Evolutionary conservation across 768 basidiomycete genomes (phyloP).

Genomic region (Nevesoporus exiguus): DNA sequence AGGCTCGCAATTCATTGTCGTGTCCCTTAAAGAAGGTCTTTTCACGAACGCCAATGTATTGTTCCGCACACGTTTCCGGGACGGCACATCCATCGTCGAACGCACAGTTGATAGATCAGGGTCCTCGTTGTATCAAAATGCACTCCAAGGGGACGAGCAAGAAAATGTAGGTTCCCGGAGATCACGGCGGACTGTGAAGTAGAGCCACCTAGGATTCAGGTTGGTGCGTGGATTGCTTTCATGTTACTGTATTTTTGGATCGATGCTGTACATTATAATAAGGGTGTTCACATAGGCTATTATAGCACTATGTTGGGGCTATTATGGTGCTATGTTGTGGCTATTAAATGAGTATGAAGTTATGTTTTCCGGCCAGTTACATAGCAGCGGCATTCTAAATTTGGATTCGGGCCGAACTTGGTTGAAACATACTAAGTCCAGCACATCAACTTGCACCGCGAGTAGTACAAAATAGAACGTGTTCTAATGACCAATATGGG

Average conservation of each 20-base stretch:
- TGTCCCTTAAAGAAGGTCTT: constrained; percentile 92
- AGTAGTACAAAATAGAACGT: too few relatives aligned
- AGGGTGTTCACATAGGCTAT: too few relatives aligned
- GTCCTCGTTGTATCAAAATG: constrained; percentile 39
- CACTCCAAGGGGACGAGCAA: constrained; percentile 10
- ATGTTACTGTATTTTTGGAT: background rate
- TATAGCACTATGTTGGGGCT: too few relatives aligned
- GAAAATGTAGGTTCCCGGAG: constrained; percentile 17
- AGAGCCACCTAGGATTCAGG: background rate
- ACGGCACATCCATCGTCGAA: constrained; percentile 91
- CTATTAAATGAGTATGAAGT: too few relatives aligned
- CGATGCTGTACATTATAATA: constrained; percentile 11
- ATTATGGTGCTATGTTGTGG: too few relatives aligned
- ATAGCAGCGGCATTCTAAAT: too few relatives aligned
- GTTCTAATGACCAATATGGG: too few relatives aligned
- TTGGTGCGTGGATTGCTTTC: background rate
- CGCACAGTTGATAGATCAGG: constrained; percentile 66
- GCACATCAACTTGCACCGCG: too few relatives aligned
- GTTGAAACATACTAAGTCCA: too few relatives aligned
- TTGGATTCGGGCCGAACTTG: too few relatives aligned
- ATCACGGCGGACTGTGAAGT: constrained; percentile 15
- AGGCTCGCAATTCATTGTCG: constrained; percentile 97
- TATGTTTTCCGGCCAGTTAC: too few relatives aligned
- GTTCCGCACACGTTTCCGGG: constrained; percentile 89
- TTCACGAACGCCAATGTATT: constrained; percentile 98